A percentile compares a stretch with the other conserved stretches of the same genome.
Conservation (phyloP, 2,329 filamentous ascomycete species). For the Calonectria honghensis region DNA sequence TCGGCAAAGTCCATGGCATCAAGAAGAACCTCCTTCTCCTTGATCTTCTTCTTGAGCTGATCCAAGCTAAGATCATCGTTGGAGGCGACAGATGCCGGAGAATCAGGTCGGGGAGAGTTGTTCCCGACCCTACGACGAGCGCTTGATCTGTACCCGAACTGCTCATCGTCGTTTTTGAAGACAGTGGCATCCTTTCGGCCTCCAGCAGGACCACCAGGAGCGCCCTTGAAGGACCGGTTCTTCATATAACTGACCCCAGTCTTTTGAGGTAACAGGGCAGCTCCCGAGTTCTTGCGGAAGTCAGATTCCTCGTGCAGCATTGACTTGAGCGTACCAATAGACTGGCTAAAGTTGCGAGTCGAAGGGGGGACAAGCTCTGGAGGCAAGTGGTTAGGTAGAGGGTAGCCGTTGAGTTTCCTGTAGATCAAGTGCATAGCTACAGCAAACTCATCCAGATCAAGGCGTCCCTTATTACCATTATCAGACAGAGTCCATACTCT, state of each 20-base stretch:
- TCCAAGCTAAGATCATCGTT: slow-evolving; percentile 90
- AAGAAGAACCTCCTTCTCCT: slow-evolving; percentile 93
- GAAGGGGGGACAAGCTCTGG: slow-evolving; percentile 96
- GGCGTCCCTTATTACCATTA: slow-evolving; percentile 92
- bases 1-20: slow-evolving; percentile 98
- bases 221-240: slow-evolving; percentile 89
- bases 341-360: slow-evolving; percentile 93
- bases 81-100: slow-evolving; percentile 80
- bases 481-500: slow-evolving; percentile 96
- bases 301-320: slow-evolving; percentile 94
- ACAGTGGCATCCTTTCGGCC: slow-evolving; percentile 95
- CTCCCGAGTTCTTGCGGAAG: slow-evolving; percentile 89
- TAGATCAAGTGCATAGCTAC: slow-evolving; percentile 99
- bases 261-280: slow-evolving; percentile 92
- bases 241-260: slow-evolving; percentile 99
- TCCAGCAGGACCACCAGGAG: slow-evolving; percentile 72
- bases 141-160: slow-evolving; percentile 93
- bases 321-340: slow-evolving; percentile 93
- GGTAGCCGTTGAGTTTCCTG: slow-evolving; percentile 96
- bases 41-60: slow-evolving; percentile 92
- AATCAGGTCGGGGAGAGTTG: slow-evolving; percentile 87
- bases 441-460: slow-evolving; percentile 97
- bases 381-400: slow-evolving; percentile 89
- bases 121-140: slow-evolving; percentile 90
- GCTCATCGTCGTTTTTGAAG: slow-evolving; percentile 96